Evolutionary conservation across 441 rosid genomes (phyloP).

Genomic region (Jatropha podagrica): DNA sequence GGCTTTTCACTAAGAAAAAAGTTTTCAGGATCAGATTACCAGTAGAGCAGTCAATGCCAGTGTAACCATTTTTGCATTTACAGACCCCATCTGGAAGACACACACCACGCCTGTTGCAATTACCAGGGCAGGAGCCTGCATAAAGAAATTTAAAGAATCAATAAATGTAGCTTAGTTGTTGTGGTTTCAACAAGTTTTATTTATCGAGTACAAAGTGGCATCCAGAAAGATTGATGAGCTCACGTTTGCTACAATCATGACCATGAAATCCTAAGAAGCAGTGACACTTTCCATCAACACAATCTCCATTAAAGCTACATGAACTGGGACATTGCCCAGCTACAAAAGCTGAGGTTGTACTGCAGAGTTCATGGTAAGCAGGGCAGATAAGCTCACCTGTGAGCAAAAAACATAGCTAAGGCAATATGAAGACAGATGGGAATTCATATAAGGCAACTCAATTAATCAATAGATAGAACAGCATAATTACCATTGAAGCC

Average conservation of each 20-base stretch:
- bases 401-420: conserved; percentile 26
- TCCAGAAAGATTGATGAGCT: conserved; percentile 31
- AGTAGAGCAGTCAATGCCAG: conserved; percentile 96
- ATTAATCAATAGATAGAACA: conserved; percentile 13
- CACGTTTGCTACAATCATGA: conserved; percentile 84
- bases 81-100: conserved; percentile 80
- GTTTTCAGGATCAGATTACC: conserved; percentile 40
- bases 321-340: conserved; percentile 78
- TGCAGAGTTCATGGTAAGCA: conserved; percentile 86
- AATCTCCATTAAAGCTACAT: conserved; percentile 89
- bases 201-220: neutral
- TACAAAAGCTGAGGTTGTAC: conserved; percentile 45
- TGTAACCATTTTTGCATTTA: conserved; percentile 66
- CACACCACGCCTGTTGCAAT: conserved; percentile 76
- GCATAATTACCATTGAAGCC: conserved; percentile 76
- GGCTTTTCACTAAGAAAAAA: neutral
- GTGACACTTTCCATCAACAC: conserved; percentile 77
- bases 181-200: neutral
- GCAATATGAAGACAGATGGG: conserved; percentile 11
- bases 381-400: conserved; percentile 93
- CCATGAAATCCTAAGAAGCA: conserved; percentile 96
- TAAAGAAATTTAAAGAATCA: neutral
- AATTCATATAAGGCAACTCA: neutral
- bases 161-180: neutral
- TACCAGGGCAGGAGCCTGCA: conserved; percentile 84